Evolutionary conservation across 208 protist species (phyloP), one percentile per base, ranked within the genome.

Genomic region (Crithidia brevicula): DNA sequence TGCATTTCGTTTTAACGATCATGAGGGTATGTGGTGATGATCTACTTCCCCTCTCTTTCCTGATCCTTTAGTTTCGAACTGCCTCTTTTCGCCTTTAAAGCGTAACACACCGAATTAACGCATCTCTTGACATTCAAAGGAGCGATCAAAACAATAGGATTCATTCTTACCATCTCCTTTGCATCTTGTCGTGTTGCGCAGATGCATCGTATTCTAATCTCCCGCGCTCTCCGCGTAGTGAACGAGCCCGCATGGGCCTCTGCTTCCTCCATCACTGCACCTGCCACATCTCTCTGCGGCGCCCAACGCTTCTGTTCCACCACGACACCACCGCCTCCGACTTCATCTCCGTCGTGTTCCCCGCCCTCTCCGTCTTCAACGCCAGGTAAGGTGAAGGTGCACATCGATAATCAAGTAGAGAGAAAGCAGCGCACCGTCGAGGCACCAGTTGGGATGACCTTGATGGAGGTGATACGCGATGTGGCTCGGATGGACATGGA

Each of bases 401-500:
- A 72, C 36, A 63, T 78, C 40, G 72, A 71, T 13, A 69, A 43
- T 40, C 68, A 71, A 11, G 38, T 63, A 0, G 75, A 83, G 9
- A 71, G 64, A 8, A 64, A 67, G n/a, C 43, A 38, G 4, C 71
- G 49, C 22, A 68, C 67, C 13, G 73, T 90, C 20, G 60, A 74
- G 28, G 85, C 84, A 0, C 63, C 84, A 1, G n/a, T 68, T 10
- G 96, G 96, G 18, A 61, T 89, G 25, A 89, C 82, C 5, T 58
- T 98, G 18, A 95, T 99, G 80, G 91, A 98, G 47, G 83, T 93
- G 7, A 94, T 97, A 45, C 92, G 98, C 23, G 88, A 92, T 34
- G 60, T 89, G 1, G 96, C 96, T 49, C 85, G 91, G 54, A 67
- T 99, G 25, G 96, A 98, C 66, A 89, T 99, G 60, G 97, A 99